Percentiles rank a stretch among this genome's conserved stretches.
Evolutionary conservation across 805 yeast species (phyloP).

Genomic region (Kuraishia hungarica): DNA sequence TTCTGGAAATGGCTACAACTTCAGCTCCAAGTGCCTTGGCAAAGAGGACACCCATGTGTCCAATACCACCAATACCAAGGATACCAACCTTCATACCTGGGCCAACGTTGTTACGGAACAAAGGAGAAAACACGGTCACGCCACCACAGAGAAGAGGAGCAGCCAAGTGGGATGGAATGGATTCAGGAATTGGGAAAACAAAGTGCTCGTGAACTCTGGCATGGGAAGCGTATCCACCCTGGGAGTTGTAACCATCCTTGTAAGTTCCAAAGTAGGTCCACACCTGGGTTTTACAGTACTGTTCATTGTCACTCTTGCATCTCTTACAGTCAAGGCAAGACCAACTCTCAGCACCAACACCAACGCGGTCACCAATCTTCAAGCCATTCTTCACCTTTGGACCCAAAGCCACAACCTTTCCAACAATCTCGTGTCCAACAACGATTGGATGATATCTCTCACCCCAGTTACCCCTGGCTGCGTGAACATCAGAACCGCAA

Average conservation of each 20-base stretch:
- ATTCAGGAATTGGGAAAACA: slow-evolving; percentile 41
- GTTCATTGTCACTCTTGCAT: slow-evolving; percentile 27
- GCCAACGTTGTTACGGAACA: slow-evolving; percentile 30
- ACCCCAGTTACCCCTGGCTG: slow-evolving; percentile 30
- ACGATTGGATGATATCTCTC: slow-evolving; percentile 10
- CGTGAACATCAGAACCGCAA: slow-evolving; percentile 44
- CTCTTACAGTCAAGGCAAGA: slow-evolving; percentile 31
- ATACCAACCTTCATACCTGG: slow-evolving; percentile 44
- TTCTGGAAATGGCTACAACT: slow-evolving; percentile 48
- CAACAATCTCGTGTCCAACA: slow-evolving; percentile 42
- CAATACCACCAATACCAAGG: slow-evolving; percentile 50
- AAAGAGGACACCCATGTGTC: slow-evolving; percentile 46
- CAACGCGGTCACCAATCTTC: slow-evolving; percentile 41
- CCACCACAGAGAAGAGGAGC: slow-evolving; percentile 56
- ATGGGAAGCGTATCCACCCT: slow-evolving; percentile 45
- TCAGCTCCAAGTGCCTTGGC: slow-evolving; percentile 56
- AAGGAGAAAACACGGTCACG: slow-evolving; percentile 43
- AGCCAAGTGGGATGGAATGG: slow-evolving; percentile 28
- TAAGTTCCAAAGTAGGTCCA: slow-evolving; percentile 45
- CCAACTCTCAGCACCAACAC: slow-evolving; percentile 37
- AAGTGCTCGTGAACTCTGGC: slow-evolving; percentile 33
- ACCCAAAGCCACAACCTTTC: slow-evolving; percentile 31
- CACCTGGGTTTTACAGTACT: slow-evolving; percentile 39
- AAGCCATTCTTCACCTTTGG: slow-evolving; percentile 20
- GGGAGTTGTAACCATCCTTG: slow-evolving; percentile 35